These are phyloP conservation scores for Stachybotrys elegans DNA, from an alignment of 2,329 filamentous ascomycete species.

Conservation along the genomic window DNA sequence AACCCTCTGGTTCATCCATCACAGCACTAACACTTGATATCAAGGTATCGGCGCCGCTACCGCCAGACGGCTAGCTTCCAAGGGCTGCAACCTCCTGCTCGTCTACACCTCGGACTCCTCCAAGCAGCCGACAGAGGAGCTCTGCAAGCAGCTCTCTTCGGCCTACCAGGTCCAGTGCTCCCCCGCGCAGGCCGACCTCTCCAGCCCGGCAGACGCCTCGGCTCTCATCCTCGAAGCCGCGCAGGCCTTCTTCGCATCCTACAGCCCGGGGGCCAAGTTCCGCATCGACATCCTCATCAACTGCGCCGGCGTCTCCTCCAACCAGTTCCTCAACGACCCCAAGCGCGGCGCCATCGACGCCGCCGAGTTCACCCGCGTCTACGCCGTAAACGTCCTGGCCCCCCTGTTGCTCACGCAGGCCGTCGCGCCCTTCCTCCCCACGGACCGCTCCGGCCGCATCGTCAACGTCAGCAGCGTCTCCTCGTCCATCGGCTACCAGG, in stretches of 20 bases:
- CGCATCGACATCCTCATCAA: constrained; percentile 78
- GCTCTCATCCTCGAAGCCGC: constrained; percentile 24
- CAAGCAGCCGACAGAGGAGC: constrained; percentile 36
- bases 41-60: constrained; percentile 57
- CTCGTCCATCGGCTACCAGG: constrained; percentile 47
- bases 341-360: constrained; percentile 47
- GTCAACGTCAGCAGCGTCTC: constrained; percentile 52
- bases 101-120: constrained; percentile 57
- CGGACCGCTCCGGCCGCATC: constrained; percentile 57
- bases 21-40: constrained; percentile 6
- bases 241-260: constrained; percentile 17
- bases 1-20: neutral
- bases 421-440: constrained; percentile 62
- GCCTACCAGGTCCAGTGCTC: constrained; percentile 31
- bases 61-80: constrained; percentile 51
- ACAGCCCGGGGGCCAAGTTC: constrained; percentile 15
- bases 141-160: constrained; percentile 40
- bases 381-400: constrained; percentile 76
- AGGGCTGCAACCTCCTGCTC: constrained; percentile 54
- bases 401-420: constrained; percentile 75
- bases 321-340: constrained; percentile 55
- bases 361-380: constrained; percentile 65
- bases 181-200: constrained; percentile 24
- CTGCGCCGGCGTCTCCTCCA: constrained; percentile 71
- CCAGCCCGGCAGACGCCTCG: constrained; percentile 16